Evolutionary conservation across 176 grass and related monocot genomes (phyloP), one percentile per base, ranked within the genome.

Genomic region (Olyra latifolia): DNA sequence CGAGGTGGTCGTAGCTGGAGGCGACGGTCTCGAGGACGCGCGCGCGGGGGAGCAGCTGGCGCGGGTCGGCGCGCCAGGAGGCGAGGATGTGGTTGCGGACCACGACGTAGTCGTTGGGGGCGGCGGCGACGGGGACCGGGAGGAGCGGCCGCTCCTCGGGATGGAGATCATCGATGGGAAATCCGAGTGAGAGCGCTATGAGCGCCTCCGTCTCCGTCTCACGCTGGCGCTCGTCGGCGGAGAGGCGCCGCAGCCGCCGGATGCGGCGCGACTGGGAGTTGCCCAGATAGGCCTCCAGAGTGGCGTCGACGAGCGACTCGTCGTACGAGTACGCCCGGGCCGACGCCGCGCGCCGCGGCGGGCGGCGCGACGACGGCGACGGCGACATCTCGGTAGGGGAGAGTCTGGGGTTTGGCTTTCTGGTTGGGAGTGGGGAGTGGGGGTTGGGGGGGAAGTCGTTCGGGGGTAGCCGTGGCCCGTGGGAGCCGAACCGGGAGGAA

Each of bases 1-100:
- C 88, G 49, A 95, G 88, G 50, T 64, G 85, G 83, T 98, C 95
- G 80, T 98, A 98, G 47, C 80, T 47, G 15, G 88, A 76, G 35
- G 89, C 74, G 32, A 98, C 83, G 27, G 95, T 98, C 86, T 94
- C 95, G 24, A 60, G 77, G 58, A 94, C 75, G 56, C 91, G 88
- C 9, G 85, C 66, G 53, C 83, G 83, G 8, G 90, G 91, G 3
- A 98, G 84, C 29, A 77, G 85, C 35, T 85, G 89, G 41, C 64
- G 72, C 14, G 93, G 92, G 73, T 98, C 89, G 71, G 84, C 83
- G 69, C 95, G 90, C 95, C 95, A 98, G 23, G 87, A 86, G 3
- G 95, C 95, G 45, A 98, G 92, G 81, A 98, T 89, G 86, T 98
- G 95, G 79, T 98, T 98, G 62, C 92, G 90, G 63, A 98, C 74